Base-by-base conservation (phyloP, 768 basidiomycete genomes). In the Boletus bicolor region DNA sequence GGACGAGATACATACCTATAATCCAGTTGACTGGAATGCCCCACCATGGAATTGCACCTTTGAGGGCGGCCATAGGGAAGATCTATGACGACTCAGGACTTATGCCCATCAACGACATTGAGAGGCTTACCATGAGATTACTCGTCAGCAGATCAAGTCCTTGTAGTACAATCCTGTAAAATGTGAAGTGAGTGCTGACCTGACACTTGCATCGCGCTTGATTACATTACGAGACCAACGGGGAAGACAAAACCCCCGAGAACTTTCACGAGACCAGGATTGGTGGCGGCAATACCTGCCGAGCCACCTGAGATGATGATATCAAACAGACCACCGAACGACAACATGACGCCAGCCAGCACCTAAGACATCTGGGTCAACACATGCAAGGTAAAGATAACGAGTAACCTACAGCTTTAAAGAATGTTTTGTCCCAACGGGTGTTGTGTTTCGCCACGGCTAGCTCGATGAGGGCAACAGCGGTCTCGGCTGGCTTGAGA, bases 191-290 rank as follows among this genome's bases (percentile, higher is more conserved):
- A 60, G 48, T 24, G 34, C 36, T 12, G 7, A 14, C 11, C n/a
- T 10, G 10, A 44, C 26, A 4, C 39, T 38, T 17, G 30, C 7
- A 4, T 7, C 7, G 8, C 1, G 7, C 12, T n/a, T 12, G 57
- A 76, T 56, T 62, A 89, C 87, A 89, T 89, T 52, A 86, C 83
- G 74, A 89, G 81, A 64, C 87, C 87, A 2, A 86, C 84, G 9
- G 87, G 87, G 68, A 89, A 89, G 26, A 89, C 83, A 45, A 87
- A 80, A 15, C 84, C 87, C 17, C 79, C 79, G 3, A 89, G 68
- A 32, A 87, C 59, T 64, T 85, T 88, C 44, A 86, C 82, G 10
- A 89, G 71, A 19, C 87, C 87, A 2, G 87, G 87, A 56, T 87
- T 85, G 54, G 71, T 73, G 35, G 70, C 47, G 21, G 70, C 78